Base-by-base conservation (phyloP, 768 basidiomycete genomes). In the Suillus ampliporus region DNA sequence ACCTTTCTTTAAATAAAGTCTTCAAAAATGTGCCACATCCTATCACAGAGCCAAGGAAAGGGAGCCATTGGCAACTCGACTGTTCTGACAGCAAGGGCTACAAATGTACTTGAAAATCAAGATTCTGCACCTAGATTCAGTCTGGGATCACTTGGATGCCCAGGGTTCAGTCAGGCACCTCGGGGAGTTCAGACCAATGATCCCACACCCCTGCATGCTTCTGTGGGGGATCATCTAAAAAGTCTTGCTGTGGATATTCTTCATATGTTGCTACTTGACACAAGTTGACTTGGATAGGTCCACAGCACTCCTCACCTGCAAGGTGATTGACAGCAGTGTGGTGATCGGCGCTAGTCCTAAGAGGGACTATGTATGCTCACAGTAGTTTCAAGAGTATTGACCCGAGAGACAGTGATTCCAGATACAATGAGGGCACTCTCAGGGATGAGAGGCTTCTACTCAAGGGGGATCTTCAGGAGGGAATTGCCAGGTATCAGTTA, bases 41-140 rank as follows among this genome's bases (percentile, higher is more conserved):
- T 0, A 84, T 89, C 59, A 87, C 85, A 0, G 87, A 90, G 67
- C 88, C 88, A 0, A 89, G 89, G 0, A 90, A 90, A 65, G 89
- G 89, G 1, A 82, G 77, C 43, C 90, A 90, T 66, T 90, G 89
- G 89, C 72, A 71, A 44, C 69, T 86, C 60, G 86, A 89, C 62
- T 70, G 83, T 61, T 80, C 83, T 1, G 72, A 76, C 14, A 86
- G 86, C 5, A 83, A 86, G 60, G 88, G 88, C 2, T 84, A 86
- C 72, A 89, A 88, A 65, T 86, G 87, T 37, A 69, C 76, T 5
- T 19, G 50, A 5, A 68, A 38, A 69, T 71, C 8, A 3, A 38
- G 0, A 35, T 9, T 28, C 21, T 26, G 2, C 60, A 58, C 19
- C 70, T 46, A 44, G 62, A 28, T 74, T 74, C 35, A 64, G 66